Conservation (phyloP, 1,284 basidiomycete species). For the Taiwanofungus camphoratus region DNA sequence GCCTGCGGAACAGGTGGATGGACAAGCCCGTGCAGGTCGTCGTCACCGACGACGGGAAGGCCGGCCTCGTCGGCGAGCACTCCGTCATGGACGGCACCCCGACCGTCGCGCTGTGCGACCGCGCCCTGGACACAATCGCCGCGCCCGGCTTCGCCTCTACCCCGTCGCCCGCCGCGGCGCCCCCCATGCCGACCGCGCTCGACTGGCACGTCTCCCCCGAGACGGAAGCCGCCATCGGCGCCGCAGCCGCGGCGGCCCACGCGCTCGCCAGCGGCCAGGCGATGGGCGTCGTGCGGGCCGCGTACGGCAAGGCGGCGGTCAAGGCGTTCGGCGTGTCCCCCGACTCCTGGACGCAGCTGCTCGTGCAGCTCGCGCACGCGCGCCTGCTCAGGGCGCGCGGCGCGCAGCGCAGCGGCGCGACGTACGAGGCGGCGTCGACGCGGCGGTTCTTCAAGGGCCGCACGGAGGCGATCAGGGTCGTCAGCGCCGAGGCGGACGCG, state of each 20-base stretch:
- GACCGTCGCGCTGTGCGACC: constrained; percentile 61
- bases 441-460: constrained; percentile 81
- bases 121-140: constrained; percentile 61
- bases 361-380: constrained; percentile 81
- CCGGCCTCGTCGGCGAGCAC: constrained; percentile 89
- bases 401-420: constrained; percentile 48
- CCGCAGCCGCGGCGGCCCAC: constrained; percentile 51
- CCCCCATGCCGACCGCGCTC: constrained; percentile 34
- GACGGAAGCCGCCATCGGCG: constrained; percentile 43
- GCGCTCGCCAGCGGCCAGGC: constrained; percentile 65
- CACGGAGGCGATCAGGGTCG: constrained; percentile 84
- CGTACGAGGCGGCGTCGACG: constrained; percentile 88
- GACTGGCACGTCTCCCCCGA: constrained; percentile 60
- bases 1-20: constrained; percentile 70
- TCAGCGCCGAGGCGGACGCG: constrained; percentile 62
- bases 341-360: constrained; percentile 91
- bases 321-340: constrained; percentile 82
- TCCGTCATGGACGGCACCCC: constrained; percentile 86
- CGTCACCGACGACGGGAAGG: constrained; percentile 72
- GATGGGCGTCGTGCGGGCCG: constrained; percentile 61
- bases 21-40: constrained; percentile 85
- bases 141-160: constrained; percentile 45
- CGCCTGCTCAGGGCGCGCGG: constrained; percentile 45
- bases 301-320: constrained; percentile 85
- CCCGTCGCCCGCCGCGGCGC: constrained; percentile 16